These are phyloP conservation scores for Bathelium albidoporum DNA, from an alignment of 495 filamentous ascomycete genomes.

Conservation along the genomic window DNA sequence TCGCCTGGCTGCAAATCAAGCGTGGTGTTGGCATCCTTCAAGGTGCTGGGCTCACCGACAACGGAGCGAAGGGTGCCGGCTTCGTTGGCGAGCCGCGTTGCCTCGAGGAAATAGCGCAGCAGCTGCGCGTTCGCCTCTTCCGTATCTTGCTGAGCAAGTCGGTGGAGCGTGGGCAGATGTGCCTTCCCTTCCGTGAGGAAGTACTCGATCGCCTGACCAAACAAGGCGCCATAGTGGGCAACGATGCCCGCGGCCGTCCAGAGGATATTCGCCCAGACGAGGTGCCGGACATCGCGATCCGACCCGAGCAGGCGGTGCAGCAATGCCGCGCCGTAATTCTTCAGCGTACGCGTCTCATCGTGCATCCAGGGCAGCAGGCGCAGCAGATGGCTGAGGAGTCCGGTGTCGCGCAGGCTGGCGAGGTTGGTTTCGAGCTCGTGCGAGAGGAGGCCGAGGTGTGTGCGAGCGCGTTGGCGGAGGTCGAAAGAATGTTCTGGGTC, in stretches of 20 bases:
- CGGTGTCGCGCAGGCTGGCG: slow-evolving; percentile 17
- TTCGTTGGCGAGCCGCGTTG: slow-evolving; percentile 26
- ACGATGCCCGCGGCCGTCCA: slow-evolving; percentile 36
- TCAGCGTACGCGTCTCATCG: slow-evolving; percentile 11
- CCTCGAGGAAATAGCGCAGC: slow-evolving; percentile 33
- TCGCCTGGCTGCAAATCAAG: slow-evolving; percentile 39
- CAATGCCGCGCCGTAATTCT: slow-evolving; percentile 29
- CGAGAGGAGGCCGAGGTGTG: slow-evolving; percentile 8
- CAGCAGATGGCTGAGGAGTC: background rate
- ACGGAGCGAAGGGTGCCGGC: slow-evolving; percentile 23
- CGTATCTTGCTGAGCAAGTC: slow-evolving; percentile 33
- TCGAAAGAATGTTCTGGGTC: slow-evolving; percentile 56
- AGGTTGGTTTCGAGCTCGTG: slow-evolving; percentile 26
- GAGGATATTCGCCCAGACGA: slow-evolving; percentile 32
- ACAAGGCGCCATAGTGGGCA: slow-evolving; percentile 30
- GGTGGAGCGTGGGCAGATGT: slow-evolving; percentile 42
- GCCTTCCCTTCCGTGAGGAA: slow-evolving; percentile 36
- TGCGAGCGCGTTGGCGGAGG: slow-evolving; percentile 43
- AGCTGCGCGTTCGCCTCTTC: slow-evolving; percentile 28
- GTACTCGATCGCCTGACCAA: slow-evolving; percentile 31
- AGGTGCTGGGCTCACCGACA: slow-evolving; percentile 23
- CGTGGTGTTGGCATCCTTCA: slow-evolving; percentile 36
- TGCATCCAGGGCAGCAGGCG: background rate
- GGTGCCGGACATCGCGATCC: slow-evolving; percentile 18
- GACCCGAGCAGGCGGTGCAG: slow-evolving; percentile 23